A percentile compares a stretch with the other conserved stretches of the same genome.
phyloP scores from a whole-genome alignment of 2,329 filamentous ascomycete genomes.

The Paecilomyces formosus region DNA sequence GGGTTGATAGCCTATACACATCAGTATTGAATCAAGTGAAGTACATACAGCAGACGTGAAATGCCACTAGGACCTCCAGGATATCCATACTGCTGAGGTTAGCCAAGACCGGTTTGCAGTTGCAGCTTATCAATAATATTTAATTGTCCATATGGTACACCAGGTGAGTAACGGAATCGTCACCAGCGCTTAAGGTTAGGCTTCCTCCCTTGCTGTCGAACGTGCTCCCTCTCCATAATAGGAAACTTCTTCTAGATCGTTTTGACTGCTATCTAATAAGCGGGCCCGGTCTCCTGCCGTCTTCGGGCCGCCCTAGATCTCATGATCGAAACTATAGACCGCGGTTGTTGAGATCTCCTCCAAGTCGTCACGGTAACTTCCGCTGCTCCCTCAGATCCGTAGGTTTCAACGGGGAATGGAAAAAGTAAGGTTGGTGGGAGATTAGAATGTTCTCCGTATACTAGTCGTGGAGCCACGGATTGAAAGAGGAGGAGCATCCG shows the following conservation, averaged over 20 bases:
- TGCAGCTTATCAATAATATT: neutral
- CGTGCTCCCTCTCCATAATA: neutral
- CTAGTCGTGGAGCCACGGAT: neutral
- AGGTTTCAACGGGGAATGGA: neutral
- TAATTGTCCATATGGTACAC: too few species aligned
- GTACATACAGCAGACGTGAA: too few species aligned
- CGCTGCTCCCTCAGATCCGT: neutral
- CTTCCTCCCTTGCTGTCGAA: neutral
- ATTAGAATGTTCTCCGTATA: neutral
- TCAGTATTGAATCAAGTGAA: too few species aligned
- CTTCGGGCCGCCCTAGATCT: neutral
- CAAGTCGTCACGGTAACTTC: neutral
- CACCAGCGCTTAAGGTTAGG: neutral
- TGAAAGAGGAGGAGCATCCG: neutral
- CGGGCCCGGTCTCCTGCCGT: neutral
- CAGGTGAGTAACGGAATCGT: neutral
- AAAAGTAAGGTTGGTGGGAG: neutral
- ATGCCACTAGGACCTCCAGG: too few species aligned
- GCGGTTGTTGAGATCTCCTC: neutral
- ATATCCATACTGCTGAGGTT: too few species aligned
- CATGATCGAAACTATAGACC: neutral
- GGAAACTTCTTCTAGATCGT: neutral
- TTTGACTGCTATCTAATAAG: neutral
- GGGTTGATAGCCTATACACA: too few species aligned
- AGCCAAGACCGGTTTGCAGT: neutral